These are phyloP conservation scores for Talaromyces sp. DNA, from an alignment of 2,329 filamentous ascomycete genomes.

Conservation along the genomic window DNA sequence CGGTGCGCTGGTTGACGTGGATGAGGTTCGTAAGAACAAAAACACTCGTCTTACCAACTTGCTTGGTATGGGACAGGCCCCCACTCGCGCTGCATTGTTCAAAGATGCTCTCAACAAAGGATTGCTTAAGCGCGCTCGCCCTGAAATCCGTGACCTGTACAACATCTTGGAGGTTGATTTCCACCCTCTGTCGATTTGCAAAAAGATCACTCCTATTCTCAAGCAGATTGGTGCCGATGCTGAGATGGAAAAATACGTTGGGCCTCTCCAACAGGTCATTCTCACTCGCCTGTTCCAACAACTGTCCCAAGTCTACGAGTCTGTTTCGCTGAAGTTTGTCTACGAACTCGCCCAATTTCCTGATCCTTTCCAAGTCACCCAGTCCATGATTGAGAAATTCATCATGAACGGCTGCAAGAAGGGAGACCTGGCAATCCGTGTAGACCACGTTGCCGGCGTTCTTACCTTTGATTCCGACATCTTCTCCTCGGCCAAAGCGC, in stretches of 20 bases:
- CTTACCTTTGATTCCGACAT: conserved; percentile 97
- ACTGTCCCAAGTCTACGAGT: conserved; percentile 97
- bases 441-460: conserved; percentile 91
- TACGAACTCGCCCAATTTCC: conserved; percentile 92
- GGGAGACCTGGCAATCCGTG: conserved; percentile 90
- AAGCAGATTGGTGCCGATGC: conserved; percentile 86
- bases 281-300: conserved; percentile 98
- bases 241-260: conserved; percentile 96
- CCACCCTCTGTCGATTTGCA: conserved; percentile 96
- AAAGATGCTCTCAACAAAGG: conserved; percentile 94
- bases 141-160: conserved; percentile 95
- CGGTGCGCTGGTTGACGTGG: conserved; percentile 91
- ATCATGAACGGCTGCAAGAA: conserved; percentile 99
- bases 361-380: conserved; percentile 87
- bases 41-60: conserved; percentile 95
- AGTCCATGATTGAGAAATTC: conserved; percentile 95
- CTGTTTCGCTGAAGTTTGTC: conserved; percentile 89
- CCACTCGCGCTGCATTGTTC: conserved; percentile 85
- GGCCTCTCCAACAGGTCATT: conserved; percentile 95
- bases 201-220: conserved; percentile 96
- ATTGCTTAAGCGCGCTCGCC: conserved; percentile 81
- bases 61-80: conserved; percentile 83
- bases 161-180: conserved; percentile 99
- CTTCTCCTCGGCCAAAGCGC: conserved; percentile 92
- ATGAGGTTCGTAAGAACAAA: conserved; percentile 97